Percentiles rank a stretch among this genome's conserved stretches.
These are phyloP conservation scores for Ceratobasidium sp. DNA, from an alignment of 1,284 basidiomycete species.

Conservation along the genomic window DNA sequence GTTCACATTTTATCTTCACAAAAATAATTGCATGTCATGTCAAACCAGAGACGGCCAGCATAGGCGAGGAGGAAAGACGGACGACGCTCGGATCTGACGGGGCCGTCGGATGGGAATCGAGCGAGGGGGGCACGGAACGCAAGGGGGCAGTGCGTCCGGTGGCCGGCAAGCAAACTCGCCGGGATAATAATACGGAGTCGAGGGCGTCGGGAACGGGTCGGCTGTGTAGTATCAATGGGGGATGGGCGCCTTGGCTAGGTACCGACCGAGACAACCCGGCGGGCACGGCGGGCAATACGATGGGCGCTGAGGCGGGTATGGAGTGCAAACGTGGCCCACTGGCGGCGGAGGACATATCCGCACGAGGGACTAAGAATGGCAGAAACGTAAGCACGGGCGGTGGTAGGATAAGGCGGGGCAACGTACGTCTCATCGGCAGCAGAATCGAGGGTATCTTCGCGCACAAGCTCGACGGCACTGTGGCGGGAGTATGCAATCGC, in stretches of 20 bases:
- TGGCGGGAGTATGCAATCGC: conserved; percentile 15
- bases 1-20: conserved; percentile 1
- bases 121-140: background rate
- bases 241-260: conserved; percentile 15
- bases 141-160: background rate
- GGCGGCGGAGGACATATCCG: conserved; percentile 29
- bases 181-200: conserved; percentile 37
- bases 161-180: background rate
- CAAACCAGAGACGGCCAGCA: no score
- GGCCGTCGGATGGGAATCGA: no score
- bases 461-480: conserved; percentile 33
- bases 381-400: background rate
- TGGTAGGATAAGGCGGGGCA: background rate
- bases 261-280: conserved; percentile 31
- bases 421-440: background rate
- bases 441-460: conserved; percentile 17
- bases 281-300: conserved; percentile 10
- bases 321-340: conserved; percentile 25
- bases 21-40: conserved; percentile 11
- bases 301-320: conserved; percentile 27
- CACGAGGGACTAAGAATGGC: conserved; percentile 8
- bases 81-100: no score
- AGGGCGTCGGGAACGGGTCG: conserved; percentile 42
- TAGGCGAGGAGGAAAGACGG: no score
- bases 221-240: background rate